Percentiles rank a stretch among this genome's conserved stretches.
These are phyloP conservation scores for Ricinus communis DNA, from an alignment of 345 rosid genomes.

Conservation along the genomic window DNA sequence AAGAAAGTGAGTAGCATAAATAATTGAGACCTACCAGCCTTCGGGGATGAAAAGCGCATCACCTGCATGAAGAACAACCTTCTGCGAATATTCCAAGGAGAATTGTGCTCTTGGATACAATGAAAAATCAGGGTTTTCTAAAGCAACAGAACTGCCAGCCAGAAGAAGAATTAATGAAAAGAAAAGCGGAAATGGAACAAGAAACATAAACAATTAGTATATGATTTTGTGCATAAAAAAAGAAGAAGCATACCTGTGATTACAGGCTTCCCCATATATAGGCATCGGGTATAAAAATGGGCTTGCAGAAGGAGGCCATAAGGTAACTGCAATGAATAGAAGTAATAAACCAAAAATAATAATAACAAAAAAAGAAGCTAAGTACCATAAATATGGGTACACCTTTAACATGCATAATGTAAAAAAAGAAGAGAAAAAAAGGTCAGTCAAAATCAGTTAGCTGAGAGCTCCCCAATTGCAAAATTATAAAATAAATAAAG, in stretches of 20 bases:
- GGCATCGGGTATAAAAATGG: constrained; percentile 85
- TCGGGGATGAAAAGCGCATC: constrained; percentile 98
- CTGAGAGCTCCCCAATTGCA: not conserved
- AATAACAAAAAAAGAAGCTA: not conserved
- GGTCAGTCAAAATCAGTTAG: not conserved
- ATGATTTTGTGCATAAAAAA: too few species aligned
- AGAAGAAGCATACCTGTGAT: constrained; percentile 65
- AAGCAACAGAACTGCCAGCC: constrained; percentile 59
- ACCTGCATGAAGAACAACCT: constrained; percentile 68
- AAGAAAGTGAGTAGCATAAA: not conserved
- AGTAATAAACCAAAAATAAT: not conserved
- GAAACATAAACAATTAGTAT: not conserved
- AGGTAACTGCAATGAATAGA: constrained; percentile 51
- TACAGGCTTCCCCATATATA: constrained; percentile 87
- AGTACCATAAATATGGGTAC: not conserved
- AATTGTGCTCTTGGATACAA: constrained; percentile 67
- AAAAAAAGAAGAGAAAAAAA: too few species aligned
- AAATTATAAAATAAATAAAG: not conserved
- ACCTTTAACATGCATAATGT: not conserved
- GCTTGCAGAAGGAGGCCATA: constrained; percentile 92
- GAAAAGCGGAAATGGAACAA: not conserved
- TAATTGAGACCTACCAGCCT: constrained; percentile 73
- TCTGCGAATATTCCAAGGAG: constrained; percentile 55
- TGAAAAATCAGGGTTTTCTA: constrained; percentile 64
- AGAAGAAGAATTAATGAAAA: constrained; percentile 11